Evolutionary conservation across 768 basidiomycete species (phyloP), one percentile per base, ranked within the genome.

Genomic region (Phlebiopsis flavidoalba): DNA sequence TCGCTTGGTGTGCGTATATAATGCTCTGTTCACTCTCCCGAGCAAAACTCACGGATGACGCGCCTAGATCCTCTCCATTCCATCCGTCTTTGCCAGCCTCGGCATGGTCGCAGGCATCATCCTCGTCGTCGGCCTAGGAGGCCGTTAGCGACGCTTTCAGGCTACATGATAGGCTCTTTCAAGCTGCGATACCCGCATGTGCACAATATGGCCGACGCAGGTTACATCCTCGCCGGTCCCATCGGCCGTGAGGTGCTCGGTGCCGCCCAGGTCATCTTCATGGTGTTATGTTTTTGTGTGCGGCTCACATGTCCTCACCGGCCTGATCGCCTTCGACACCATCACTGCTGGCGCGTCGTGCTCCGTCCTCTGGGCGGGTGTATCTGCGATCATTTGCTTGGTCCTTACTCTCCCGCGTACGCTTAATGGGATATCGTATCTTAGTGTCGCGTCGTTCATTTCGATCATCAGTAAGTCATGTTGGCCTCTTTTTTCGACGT

Each of bases 181-280:
- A 72, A 72, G 58, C 63, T 72, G 40, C 65, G 69, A 8, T 72
- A 72, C 54, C 71, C 71, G 8, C 71, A 72, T n/a, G 68, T 72
- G 10, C 71, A 72, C 59, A 72, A 72, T 47, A 72, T 72, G 71
- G 71, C 71, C 37, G 71, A 72, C 59, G 71, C 69, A 10, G 71
- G 71, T 7, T 63, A 68, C 59, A 67, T 72, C 48, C 63, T 72
- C 40, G 65, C 63, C 1, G 71, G 71, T 0, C 71, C 69, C 26
- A 62, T 72, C 24, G 69, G 71, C 8, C 66, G 71, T 19, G 71
- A 72, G 52, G 64, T 72, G 10, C 66, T 72, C 45, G 71, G 71
- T 35, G 65, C 61, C 12, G 71, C 71, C 0, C 71, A 72, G 52
- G 63, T 70, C 62, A 56, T 72, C 46, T 72, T 72, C 62, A 62